Base-by-base conservation (phyloP, 306 rosid genomes). In the Geum urbanum region DNA sequence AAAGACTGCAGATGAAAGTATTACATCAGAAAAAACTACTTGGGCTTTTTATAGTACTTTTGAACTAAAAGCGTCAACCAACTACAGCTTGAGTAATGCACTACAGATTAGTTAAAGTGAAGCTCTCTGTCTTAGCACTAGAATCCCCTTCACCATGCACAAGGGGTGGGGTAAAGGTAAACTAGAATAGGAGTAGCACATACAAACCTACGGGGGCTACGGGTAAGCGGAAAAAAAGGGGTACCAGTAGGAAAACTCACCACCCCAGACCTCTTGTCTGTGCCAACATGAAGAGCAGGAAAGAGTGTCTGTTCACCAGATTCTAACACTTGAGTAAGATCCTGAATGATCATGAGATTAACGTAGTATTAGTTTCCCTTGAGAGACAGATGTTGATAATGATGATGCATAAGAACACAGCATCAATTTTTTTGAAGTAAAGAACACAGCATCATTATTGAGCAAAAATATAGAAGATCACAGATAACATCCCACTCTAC, bases 241-340 rank as follows among this genome's bases (percentile, higher is more conserved):
- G 73, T 50, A 76, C 27, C 65, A 16, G 49, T 37, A 68, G 54
- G 79, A 63, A 76, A 69, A 85, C 89, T 89, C 83, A 95, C 99
- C 97, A 95, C 92, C 0, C 96, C 78, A 46, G 97, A 80, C 14
- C 65, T 76, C 71, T 82, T 84, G 76, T 86, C 95, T 67, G 47
- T 51, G 78, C 95, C 97, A 76, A 87, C 80, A 64, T 82, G 70
- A 5, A 95, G 74, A 72, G 99, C 96, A 72, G 99, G 97, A 82
- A 84, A 95, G 77, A 91, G 86, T 3, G 92, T 95, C 75, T 91
- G 84, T 82, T 89, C 97, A 44, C 97, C 99, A 70, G 91, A 83
- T 83, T 91, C 99, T 73, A 87, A 75, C 9, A 56, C 75, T 74
- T 82, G 89, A 11, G 68, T 65, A 56, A 82, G 78, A 82, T 86